phyloP scores from a whole-genome alignment of 2,329 filamentous ascomycete genomes.

The Aspergillus hortae region DNA sequence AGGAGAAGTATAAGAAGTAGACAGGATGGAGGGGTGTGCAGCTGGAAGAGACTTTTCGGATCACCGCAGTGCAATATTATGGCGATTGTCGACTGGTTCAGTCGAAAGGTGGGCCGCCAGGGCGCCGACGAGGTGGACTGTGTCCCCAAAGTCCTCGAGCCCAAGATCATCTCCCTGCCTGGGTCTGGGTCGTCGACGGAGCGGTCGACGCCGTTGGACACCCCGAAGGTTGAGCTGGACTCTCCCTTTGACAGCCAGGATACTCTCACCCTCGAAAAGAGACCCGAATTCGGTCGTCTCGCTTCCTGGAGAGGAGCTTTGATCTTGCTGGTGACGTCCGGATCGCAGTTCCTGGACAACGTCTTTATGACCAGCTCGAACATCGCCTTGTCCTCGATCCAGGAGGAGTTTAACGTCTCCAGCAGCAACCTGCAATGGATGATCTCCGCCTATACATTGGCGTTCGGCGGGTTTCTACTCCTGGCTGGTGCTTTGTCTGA shows the following conservation, averaged over 20 bases:
- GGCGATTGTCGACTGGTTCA: conserved; percentile 2
- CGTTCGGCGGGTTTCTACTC: conserved; percentile 37
- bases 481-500: conserved; percentile 34
- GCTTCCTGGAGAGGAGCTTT: conserved; percentile 37
- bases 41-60: neutral
- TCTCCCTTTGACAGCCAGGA: conserved; percentile 18
- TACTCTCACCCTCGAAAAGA: conserved; percentile 17
- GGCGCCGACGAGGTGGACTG: neutral
- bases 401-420: conserved; percentile 34
- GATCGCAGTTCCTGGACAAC: conserved; percentile 44
- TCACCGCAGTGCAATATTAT: neutral
- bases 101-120: neutral
- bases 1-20: neutral
- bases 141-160: conserved; percentile 12
- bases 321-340: conserved; percentile 40
- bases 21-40: neutral
- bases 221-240: conserved; percentile 12
- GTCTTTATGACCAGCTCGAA: conserved; percentile 45
- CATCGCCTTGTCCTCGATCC: conserved; percentile 40
- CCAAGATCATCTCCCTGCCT: conserved; percentile 13
- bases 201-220: conserved; percentile 10
- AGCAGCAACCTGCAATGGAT: conserved; percentile 40
- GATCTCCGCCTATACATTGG: conserved; percentile 41
- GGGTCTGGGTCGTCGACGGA: neutral
- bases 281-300: conserved; percentile 32